Conservation (phyloP, 1,284 basidiomycete species). For the Ustilago bromivora region DNA sequence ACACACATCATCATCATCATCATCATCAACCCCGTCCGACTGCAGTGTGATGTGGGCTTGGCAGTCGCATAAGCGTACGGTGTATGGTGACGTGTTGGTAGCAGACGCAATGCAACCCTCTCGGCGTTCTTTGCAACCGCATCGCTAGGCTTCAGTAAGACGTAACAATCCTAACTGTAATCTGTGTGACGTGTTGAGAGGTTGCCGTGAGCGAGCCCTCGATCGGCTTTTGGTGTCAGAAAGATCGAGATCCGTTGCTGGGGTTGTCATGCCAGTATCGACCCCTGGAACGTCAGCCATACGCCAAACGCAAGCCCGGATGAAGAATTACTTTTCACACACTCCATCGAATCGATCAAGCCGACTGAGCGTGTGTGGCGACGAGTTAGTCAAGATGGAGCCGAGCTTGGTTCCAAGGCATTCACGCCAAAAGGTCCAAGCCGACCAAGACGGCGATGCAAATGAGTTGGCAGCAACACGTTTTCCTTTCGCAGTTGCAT, state of each 20-base stretch:
- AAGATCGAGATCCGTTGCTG: too few relatives aligned
- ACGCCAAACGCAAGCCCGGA: not conserved
- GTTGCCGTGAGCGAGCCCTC: not conserved
- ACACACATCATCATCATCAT: too few relatives aligned
- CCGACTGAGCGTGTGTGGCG: not conserved
- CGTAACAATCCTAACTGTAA: not conserved
- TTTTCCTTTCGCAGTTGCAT: not conserved
- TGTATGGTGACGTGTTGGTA: not conserved
- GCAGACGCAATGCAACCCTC: not conserved
- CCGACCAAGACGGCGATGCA: not conserved
- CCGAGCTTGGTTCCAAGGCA: not conserved
- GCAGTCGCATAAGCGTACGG: not conserved
- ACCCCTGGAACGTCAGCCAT: not conserved
- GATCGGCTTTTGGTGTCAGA: too few relatives aligned
- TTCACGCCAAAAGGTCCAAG: constrained; percentile 4
- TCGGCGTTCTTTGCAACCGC: not conserved
- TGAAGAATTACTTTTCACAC: not conserved
- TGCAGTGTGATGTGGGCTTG: not conserved
- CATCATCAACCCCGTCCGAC: too few relatives aligned
- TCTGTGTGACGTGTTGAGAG: not conserved
- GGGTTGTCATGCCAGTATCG: not conserved
- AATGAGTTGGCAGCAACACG: not conserved
- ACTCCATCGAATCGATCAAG: not conserved
- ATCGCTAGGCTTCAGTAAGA: not conserved
- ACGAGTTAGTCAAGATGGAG: not conserved